Conservation (phyloP, 2,329 filamentous ascomycete genomes). For the Xylariales sp. region DNA sequence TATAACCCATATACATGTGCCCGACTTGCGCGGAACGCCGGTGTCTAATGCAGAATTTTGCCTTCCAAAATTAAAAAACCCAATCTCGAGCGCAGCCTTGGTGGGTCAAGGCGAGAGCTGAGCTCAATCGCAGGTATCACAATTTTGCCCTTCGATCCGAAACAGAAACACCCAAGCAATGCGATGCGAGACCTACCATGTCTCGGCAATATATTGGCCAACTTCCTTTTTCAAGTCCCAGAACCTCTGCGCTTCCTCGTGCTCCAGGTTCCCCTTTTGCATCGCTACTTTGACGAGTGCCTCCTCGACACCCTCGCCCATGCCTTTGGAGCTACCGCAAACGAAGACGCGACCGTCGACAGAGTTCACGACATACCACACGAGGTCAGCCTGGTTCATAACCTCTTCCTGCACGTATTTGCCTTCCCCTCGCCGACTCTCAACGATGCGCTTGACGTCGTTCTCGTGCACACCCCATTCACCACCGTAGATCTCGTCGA, state of each 20-base stretch:
- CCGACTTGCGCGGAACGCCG: constrained; percentile 9
- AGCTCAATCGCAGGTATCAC: not conserved
- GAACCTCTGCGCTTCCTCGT: constrained; percentile 77
- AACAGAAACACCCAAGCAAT: constrained; percentile 2
- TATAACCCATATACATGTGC: not conserved
- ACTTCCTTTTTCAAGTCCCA: constrained; percentile 89
- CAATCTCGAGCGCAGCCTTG: not conserved
- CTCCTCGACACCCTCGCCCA: constrained; percentile 93
- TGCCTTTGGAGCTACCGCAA: constrained; percentile 89
- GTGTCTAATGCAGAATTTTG: constrained; percentile 3
- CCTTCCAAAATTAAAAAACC: not conserved
- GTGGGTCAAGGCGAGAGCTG: not conserved
- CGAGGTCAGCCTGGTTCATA: constrained; percentile 82
- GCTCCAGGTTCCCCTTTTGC: constrained; percentile 81
- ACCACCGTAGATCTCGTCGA: constrained; percentile 94
- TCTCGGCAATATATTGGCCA: constrained; percentile 91
- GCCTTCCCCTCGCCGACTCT: constrained; percentile 71
- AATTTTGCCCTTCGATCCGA: not conserved
- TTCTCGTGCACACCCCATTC: constrained; percentile 94
- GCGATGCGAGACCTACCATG: constrained; percentile 45
- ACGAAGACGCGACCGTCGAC: constrained; percentile 96
- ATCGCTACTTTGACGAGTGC: constrained; percentile 88
- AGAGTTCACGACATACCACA: constrained; percentile 96
- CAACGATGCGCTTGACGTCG: constrained; percentile 76
- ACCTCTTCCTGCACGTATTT: constrained; percentile 98